Percentiles rank a stretch among this genome's conserved stretches.
These are phyloP conservation scores for Asterophora parasitica DNA, from an alignment of 768 basidiomycete genomes.

Conservation along the genomic window DNA sequence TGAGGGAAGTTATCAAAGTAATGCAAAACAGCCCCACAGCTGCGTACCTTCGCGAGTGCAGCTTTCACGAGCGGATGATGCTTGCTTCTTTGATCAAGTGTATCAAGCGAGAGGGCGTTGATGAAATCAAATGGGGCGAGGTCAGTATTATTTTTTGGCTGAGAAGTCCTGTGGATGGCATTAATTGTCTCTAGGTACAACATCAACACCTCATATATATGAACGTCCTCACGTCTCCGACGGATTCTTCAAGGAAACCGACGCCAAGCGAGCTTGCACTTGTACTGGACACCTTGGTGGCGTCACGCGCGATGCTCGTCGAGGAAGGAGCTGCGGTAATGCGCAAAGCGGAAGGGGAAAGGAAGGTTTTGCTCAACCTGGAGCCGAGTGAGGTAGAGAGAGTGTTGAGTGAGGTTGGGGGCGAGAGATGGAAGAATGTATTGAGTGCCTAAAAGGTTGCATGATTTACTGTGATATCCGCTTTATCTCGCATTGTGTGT, in stretches of 20 bases:
- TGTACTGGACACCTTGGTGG: constrained; percentile 71
- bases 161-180: neutral
- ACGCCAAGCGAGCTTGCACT: constrained; percentile 57
- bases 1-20: constrained; percentile 71
- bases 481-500: neutral
- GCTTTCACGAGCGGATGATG: constrained; percentile 86
- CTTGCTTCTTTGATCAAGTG: constrained; percentile 80
- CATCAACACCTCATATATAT: constrained; percentile 73
- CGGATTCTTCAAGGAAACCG: constrained; percentile 56
- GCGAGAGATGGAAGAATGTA: constrained; percentile 58
- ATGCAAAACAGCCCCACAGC: constrained; percentile 93
- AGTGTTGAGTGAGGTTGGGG: constrained; percentile 79
- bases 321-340: constrained; percentile 55
- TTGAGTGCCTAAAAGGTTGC: constrained; percentile 21
- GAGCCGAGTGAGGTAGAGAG: constrained; percentile 84
- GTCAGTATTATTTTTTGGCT: constrained; percentile 29
- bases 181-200: constrained; percentile 41
- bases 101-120: constrained; percentile 76
- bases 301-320: constrained; percentile 71
- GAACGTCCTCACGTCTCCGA: constrained; percentile 52
- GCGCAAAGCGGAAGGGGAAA: constrained; percentile 58
- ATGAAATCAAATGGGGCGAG: constrained; percentile 83
- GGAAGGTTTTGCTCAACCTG: constrained; percentile 74
- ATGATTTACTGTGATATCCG: too few species aligned
- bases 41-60: constrained; percentile 74